Evolutionary conservation across 2,329 filamentous ascomycete genomes (phyloP).

Genomic region (Colletotrichum plurivorum): DNA sequence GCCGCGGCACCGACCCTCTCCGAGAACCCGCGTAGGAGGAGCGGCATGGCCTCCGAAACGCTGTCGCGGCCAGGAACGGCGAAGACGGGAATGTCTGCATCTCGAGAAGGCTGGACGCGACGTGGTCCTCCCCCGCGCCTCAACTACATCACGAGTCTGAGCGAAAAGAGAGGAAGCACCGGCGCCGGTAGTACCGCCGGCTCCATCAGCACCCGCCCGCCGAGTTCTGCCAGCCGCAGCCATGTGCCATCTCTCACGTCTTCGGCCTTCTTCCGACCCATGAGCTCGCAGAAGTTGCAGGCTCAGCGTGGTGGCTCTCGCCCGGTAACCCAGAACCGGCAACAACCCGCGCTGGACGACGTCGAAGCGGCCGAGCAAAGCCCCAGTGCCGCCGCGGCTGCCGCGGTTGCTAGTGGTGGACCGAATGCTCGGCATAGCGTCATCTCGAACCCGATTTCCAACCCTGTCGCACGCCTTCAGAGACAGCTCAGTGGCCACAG

Average conservation of each 20-base stretch:
- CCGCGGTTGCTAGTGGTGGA: slow-evolving; percentile 56
- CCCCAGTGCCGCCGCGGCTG: slow-evolving; percentile 49
- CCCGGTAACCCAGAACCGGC: slow-evolving; percentile 57
- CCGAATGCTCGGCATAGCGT: slow-evolving; percentile 67
- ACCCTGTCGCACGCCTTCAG: slow-evolving; percentile 54
- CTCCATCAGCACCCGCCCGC: slow-evolving; percentile 49
- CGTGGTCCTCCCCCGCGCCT: slow-evolving; percentile 71
- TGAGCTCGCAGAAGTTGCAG: slow-evolving; percentile 96
- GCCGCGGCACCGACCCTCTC: slow-evolving; percentile 53
- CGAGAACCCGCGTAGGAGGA: slow-evolving; percentile 31
- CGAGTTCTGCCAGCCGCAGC: slow-evolving; percentile 81
- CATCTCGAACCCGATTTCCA: slow-evolving; percentile 59
- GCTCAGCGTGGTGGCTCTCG: slow-evolving; percentile 80
- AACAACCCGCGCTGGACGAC: slow-evolving; percentile 43
- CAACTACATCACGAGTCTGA: slow-evolving; percentile 57
- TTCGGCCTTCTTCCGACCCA: slow-evolving; percentile 93
- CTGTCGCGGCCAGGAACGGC: slow-evolving; percentile 69
- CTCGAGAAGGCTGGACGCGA: slow-evolving; percentile 34
- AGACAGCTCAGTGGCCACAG: slow-evolving; percentile 57
- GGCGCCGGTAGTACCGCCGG: slow-evolving; percentile 54
- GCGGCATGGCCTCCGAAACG: slow-evolving; percentile 54
- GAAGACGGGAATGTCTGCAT: slow-evolving; percentile 58
- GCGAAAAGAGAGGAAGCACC: slow-evolving; percentile 59
- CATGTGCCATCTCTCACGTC: slow-evolving; percentile 92
- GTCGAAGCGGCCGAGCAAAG: slow-evolving; percentile 52